Conservation (phyloP, 768 basidiomycete genomes). For the Trametes villosa region DNA sequence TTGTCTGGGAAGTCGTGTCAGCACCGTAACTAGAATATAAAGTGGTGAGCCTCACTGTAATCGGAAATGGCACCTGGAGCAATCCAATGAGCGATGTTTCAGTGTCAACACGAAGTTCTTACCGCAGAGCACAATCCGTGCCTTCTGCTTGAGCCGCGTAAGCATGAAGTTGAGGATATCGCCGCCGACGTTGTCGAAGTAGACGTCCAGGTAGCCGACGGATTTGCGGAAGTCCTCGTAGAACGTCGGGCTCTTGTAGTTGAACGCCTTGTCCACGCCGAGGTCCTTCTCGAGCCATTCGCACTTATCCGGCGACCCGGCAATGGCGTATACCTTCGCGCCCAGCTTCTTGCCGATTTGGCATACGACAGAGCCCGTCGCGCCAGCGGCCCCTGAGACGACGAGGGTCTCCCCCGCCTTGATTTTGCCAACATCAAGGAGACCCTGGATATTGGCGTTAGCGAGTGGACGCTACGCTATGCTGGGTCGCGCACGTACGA, state of each 20-base stretch:
- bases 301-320: conserved; percentile 84
- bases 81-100: not conserved
- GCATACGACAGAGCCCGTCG: conserved; percentile 83
- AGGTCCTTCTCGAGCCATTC: conserved; percentile 83
- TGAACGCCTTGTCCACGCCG: conserved; percentile 80
- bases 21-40: not conserved
- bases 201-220: conserved; percentile 82
- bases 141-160: conserved; percentile 73
- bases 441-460: conserved; percentile 53
- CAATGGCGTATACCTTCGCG: conserved; percentile 86
- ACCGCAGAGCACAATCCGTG: conserved; percentile 85
- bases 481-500: conserved; percentile 51
- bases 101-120: conserved; percentile 27
- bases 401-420: conserved; percentile 86
- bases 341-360: conserved; percentile 81
- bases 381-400: conserved; percentile 90
- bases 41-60: conserved; percentile 58
- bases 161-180: conserved; percentile 83
- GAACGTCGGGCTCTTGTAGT: conserved; percentile 86
- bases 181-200: conserved; percentile 83
- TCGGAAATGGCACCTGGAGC: conserved; percentile 79
- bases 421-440: conserved; percentile 78
- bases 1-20: conserved; percentile 46
- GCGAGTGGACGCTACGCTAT: not conserved
- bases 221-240: conserved; percentile 66